A percentile compares a stretch with the other conserved stretches of the same genome.
These are phyloP conservation scores for Myriosclerotinia duriaeana DNA, from an alignment of 2,329 filamentous ascomycete species.

Conservation along the genomic window DNA sequence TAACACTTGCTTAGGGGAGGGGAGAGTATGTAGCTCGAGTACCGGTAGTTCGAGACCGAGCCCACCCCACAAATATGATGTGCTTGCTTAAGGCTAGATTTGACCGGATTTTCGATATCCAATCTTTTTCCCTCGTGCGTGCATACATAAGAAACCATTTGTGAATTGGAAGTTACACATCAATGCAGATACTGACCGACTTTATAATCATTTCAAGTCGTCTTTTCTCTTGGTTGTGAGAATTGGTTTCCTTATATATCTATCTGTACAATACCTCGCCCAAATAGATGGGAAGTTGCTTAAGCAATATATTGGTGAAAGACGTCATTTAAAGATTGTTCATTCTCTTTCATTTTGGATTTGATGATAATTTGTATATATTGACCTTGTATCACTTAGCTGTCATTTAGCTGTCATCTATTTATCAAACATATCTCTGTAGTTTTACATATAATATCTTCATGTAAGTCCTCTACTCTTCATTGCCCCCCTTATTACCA, in stretches of 20 bases:
- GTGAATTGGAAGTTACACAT: not conserved
- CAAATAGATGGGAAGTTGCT: too few relatives aligned
- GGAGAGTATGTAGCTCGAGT: not conserved
- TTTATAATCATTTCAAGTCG: not conserved
- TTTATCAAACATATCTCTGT: too few relatives aligned
- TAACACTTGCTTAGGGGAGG: too few relatives aligned
- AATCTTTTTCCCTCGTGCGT: not conserved
- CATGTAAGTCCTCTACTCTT: not conserved
- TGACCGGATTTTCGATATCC: not conserved
- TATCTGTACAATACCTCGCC: too few relatives aligned
- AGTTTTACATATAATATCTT: not conserved
- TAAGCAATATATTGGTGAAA: too few relatives aligned
- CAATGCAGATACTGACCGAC: constrained; percentile 9
- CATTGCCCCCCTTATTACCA: not conserved
- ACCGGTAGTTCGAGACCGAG: not conserved
- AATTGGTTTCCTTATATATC: too few relatives aligned
- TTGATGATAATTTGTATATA: too few relatives aligned
- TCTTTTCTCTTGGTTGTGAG: not conserved
- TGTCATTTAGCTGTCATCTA: not conserved
- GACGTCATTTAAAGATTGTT: too few relatives aligned
- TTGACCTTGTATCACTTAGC: not conserved
- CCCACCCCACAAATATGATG: constrained; percentile 5
- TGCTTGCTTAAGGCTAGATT: constrained; percentile 2
- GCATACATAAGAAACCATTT: not conserved
- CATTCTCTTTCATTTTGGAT: too few relatives aligned